phyloP scores from a whole-genome alignment of 257 asterid genomes.

The Ilex aquifolium region DNA sequence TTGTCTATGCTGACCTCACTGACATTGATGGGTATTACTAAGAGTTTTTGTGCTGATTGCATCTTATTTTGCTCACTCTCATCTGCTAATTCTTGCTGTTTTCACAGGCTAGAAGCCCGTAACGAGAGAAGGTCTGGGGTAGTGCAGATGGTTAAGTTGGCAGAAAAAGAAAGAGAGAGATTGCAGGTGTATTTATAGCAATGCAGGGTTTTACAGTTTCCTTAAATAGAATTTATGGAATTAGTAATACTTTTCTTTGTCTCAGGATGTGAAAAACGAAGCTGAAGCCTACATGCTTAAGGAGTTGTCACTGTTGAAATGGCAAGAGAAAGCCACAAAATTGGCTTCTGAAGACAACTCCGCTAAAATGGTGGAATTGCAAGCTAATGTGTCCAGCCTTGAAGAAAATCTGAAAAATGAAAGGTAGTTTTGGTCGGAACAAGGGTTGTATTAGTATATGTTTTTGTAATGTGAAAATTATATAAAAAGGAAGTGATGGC shows the following conservation, averaged over 20 bases:
- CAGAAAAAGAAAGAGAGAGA: slow-evolving; percentile 94
- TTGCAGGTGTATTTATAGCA: slow-evolving; percentile 55
- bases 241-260: slow-evolving; percentile 8
- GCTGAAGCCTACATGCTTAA: slow-evolving; percentile 97
- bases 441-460: background rate
- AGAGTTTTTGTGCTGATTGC: no score
- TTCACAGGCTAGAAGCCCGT: slow-evolving; percentile 65
- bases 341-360: slow-evolving; percentile 69
- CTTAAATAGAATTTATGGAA: background rate
- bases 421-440: slow-evolving; percentile 40
- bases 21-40: no score
- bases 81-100: background rate
- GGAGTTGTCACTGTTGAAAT: slow-evolving; percentile 69
- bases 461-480: background rate
- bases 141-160: slow-evolving; percentile 94
- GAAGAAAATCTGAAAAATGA: slow-evolving; percentile 69
- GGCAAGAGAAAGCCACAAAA: slow-evolving; percentile 92
- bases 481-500: background rate
- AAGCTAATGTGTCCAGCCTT: slow-evolving; percentile 45
- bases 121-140: slow-evolving; percentile 85
- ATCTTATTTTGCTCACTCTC: no score
- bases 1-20: no score
- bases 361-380: slow-evolving; percentile 47
- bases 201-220: slow-evolving; percentile 10
- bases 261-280: slow-evolving; percentile 82